Evolutionary conservation across 768 basidiomycete species (phyloP), one percentile per base, ranked within the genome.

Genomic region (Xerocomellus intermedius): DNA sequence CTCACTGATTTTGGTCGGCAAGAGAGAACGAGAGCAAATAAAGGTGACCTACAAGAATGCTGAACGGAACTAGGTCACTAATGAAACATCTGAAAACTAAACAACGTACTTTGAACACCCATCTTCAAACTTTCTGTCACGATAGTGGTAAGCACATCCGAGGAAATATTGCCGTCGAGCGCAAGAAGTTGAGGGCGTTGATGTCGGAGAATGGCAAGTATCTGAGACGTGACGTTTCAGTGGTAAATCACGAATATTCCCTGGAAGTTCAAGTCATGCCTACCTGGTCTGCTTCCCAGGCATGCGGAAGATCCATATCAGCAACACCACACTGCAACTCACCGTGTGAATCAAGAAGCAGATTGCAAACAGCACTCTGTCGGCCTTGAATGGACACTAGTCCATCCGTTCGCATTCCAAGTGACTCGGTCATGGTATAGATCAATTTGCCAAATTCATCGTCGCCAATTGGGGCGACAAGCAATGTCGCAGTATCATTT

Each of bases 321-420:
- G 97, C 92, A 12, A 98, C 82, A 2, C 97, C 97, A n/a, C 83
- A 82, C 3, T 87, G 76, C 19, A 98, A 77, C 46, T 80, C 79
- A 0, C 94, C 94, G 7, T 75, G 65, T 28, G 73, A 69, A 65
- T 94, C 89, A 42, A 98, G 73, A 35, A 94, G 75, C 77, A 97
- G 82, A 61, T 88, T 94, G 74, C 96, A 98, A 8, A 91, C 86
- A 1, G 96, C 86, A 14, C 91, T 91, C 45, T 78, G 75, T 19
- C 73, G 67, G 3, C 72, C 69, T 14, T 62, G 50, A 21, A 68
- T 58, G 1, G 76, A 52, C n/a, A 90, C 67, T 16, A 90, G 54
- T 1, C 95, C 96, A 67, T 98, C 94, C 0, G 78, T 82, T 42
- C 93, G 77, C 86, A 98, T 89, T 12, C 93, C 92, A 13, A 85